Evolutionary conservation across 257 asterid species (phyloP), one percentile per base, ranked within the genome.

Genomic region (Vinca minor): DNA sequence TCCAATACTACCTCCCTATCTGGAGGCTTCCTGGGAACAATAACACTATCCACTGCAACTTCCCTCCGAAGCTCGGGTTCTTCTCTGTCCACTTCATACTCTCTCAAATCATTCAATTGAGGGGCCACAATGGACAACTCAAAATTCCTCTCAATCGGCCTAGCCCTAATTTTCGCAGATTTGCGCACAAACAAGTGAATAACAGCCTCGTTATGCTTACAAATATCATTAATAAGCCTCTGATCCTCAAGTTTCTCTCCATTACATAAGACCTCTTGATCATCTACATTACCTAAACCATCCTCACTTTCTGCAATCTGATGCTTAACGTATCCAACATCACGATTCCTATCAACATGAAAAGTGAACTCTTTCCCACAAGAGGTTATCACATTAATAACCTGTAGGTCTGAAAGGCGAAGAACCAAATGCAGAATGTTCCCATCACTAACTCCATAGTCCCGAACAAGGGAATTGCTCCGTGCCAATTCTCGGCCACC

Each of bases 401-500:
- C 69, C 82, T 77, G 94, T 56, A 91, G 88, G 70, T 87, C 95
- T 0, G 88, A 78, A 15, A 85, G 80, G 47, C 91, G 90, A 36
- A 91, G 81, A 47, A 91, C 85, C 77, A 91, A 80, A 76, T 91
- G 97, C 58, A 91, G 76, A 53, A 87, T 83, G 63, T 85, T 85
- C 12, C 97, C 97, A 65, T 91, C 83, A 8, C 75, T 71, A 63
- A 91, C 85, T 3, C 91, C 95, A 69, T 91, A 91, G 59, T 91
- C 97, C 53, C 84, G 69, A 54, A 91, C 81, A 1, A 77, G 87
- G 70, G 96, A 91, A 63, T 83, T 84, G 72, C 91, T 84, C 69
- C 94, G 63, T 13, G 95, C 81, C 76, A 91, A 73, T 74, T 85
- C 96, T 56, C 94, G 78, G 59, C 97, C 97, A 13, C 89, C 79